Conservation (phyloP, 2,329 filamentous ascomycete species). For the Magnaporthiopsis incrustans region DNA sequence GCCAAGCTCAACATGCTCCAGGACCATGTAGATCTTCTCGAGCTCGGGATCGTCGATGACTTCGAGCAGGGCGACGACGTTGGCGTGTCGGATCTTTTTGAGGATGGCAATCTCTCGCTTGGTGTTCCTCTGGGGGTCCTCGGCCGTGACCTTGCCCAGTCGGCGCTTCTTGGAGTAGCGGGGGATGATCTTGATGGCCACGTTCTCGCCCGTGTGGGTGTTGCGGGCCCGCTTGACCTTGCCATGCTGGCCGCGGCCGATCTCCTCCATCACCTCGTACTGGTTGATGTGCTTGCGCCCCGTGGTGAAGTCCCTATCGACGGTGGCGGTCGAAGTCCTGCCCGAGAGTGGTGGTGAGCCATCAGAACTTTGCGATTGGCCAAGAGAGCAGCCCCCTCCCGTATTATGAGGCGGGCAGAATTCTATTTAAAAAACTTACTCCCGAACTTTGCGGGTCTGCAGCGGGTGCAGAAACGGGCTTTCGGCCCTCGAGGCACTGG, state of each 20-base stretch:
- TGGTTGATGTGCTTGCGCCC: slow-evolving; percentile 96
- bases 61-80: slow-evolving; percentile 89
- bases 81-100: slow-evolving; percentile 96
- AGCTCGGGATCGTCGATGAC: slow-evolving; percentile 95
- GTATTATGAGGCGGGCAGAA: too few species aligned
- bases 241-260: slow-evolving; percentile 90
- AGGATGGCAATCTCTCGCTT: slow-evolving; percentile 96
- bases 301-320: slow-evolving; percentile 81
- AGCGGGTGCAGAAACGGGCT: slow-evolving; percentile 63
- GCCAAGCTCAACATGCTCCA: slow-evolving; percentile 89
- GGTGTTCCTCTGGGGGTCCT: slow-evolving; percentile 65
- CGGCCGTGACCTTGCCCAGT: slow-evolving; percentile 69
- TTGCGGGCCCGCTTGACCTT: slow-evolving; percentile 95
- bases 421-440: slow-evolving; percentile 44
- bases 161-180: slow-evolving; percentile 89
- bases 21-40: slow-evolving; percentile 96
- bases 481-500: slow-evolving; percentile 26
- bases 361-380: not conserved
- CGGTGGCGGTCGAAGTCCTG: slow-evolving; percentile 81
- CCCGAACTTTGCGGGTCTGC: slow-evolving; percentile 66
- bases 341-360: slow-evolving; percentile 6
- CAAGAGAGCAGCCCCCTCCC: too few species aligned
- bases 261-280: slow-evolving; percentile 94
- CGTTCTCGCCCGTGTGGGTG: slow-evolving; percentile 64
- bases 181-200: slow-evolving; percentile 98